Base-by-base conservation (phyloP, 2,329 filamentous ascomycete genomes). In the Colletotrichum simmondsii region DNA sequence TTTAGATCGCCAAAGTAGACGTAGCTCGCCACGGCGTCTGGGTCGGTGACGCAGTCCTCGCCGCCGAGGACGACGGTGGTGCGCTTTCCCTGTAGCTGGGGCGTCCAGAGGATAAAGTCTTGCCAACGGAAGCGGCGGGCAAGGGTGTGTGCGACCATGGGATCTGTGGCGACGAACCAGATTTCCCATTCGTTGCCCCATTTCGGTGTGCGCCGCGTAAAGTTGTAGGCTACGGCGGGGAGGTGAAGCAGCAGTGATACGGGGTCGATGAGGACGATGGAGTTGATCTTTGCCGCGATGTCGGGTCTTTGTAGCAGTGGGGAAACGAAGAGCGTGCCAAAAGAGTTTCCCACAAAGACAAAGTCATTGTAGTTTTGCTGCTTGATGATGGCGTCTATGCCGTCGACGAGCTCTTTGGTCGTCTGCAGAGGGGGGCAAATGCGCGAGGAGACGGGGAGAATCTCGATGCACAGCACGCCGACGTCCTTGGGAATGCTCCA, bases 151-250 rank as follows among this genome's bases (percentile, higher is more conserved):
- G 92, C 88, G 1, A 93, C 89, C 6, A 90, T 90, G 35, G 91
- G 89, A 75, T 94, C 92, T 65, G 87, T 91, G 14, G 90, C 92
- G 78, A 93, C 93, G 76, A 92, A 94, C 85, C 90, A 92, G 14
- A 94, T 83, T 78, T 92, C 88, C 84, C 90, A 91, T 80, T 94
- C 91, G 75, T 92, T 93, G 24, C 92, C 91, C 73, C 71, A 82
- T 78, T 75, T 82, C 2, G 89, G 89, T 65, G 75, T 79, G 26
- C 88, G 82, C 73, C 87, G 83, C 10, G 89, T 91, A 78, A 94
- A 94, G 81, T 94, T 94, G 84, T 91, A 94, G 6, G 92, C 90
- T 28, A 94, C 90, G 72, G 92, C 87, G 2, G 92, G 92, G 37
- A 92, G 85, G 78, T 94, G 92, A 46, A 94, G 85, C 68, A 93